Evolutionary conservation across 352 stramenopile genomes (phyloP).

Genomic region (Nothophytophthora sp.): DNA sequence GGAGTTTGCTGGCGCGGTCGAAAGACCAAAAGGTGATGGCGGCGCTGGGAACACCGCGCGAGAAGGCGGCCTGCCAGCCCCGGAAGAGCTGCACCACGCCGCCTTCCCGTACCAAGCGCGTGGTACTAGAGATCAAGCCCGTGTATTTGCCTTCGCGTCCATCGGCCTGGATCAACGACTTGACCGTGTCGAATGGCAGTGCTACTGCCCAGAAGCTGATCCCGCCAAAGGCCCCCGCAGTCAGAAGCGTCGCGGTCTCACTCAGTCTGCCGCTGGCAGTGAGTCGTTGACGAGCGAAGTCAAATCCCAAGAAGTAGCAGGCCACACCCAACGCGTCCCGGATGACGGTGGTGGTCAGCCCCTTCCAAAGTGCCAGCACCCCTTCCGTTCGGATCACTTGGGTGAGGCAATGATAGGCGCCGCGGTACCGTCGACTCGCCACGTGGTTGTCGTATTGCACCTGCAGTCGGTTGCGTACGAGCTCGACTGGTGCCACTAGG

Average conservation of each 20-base stretch:
- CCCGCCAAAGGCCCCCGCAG: conserved; percentile 72
- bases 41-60: conserved; percentile 67
- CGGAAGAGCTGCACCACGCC: conserved; percentile 70
- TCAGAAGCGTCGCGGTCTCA: conserved; percentile 58
- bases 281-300: conserved; percentile 60
- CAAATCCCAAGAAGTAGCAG: conserved; percentile 87
- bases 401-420: conserved; percentile 53
- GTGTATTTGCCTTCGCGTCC: conserved; percentile 39
- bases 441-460: conserved; percentile 70
- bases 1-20: conserved; percentile 56
- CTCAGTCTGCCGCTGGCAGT: conserved; percentile 18
- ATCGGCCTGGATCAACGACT: conserved; percentile 83
- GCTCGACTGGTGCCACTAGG: conserved; percentile 73
- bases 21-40: conserved; percentile 86
- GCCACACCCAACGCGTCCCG: conserved; percentile 85
- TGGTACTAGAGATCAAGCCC: conserved; percentile 39
- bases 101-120: conserved; percentile 50
- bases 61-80: conserved; percentile 83
- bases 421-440: conserved; percentile 47
- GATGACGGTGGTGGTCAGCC: conserved; percentile 72
- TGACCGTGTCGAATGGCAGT: conserved; percentile 85
- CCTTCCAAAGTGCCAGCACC: conserved; percentile 69
- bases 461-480: conserved; percentile 82
- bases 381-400: conserved; percentile 66
- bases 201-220: conserved; percentile 86